phyloP scores from a whole-genome alignment of 805 yeast genomes.

The Teunomyces stri region DNA sequence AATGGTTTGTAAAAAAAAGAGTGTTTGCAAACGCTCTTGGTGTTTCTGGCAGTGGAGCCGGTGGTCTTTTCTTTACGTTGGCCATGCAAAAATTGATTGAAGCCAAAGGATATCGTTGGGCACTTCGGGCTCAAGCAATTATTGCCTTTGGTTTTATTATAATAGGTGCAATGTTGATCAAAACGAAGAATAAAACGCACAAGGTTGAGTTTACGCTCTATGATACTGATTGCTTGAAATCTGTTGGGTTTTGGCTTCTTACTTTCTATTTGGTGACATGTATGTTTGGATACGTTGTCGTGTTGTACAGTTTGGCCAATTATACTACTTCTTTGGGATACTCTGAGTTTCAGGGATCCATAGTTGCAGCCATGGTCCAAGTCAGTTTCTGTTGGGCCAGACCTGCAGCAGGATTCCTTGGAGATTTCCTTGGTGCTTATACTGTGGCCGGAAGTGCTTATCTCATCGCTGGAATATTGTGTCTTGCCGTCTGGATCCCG shows the following conservation, averaged over 20 bases:
- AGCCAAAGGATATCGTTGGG: conserved; percentile 44
- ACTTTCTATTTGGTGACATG: conserved; percentile 45
- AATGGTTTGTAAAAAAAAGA: conserved; percentile 65
- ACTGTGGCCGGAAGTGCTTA: conserved; percentile 36
- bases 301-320: conserved; percentile 58
- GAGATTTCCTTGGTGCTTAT: conserved; percentile 53
- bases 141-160: conserved; percentile 27
- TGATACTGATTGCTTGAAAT: conserved; percentile 39
- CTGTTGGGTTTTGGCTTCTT: conserved; percentile 43
- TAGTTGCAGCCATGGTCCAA: conserved; percentile 58
- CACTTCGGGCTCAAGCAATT: conserved; percentile 48
- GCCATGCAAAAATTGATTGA: conserved; percentile 47
- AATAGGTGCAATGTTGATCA: conserved; percentile 16
- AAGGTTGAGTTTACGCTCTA: conserved; percentile 28
- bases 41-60: conserved; percentile 52
- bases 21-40: conserved; percentile 51
- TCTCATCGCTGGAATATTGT: conserved; percentile 24
- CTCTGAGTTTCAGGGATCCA: conserved; percentile 50
- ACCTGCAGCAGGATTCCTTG: conserved; percentile 51
- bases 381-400: conserved; percentile 57
- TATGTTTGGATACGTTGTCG: conserved; percentile 58
- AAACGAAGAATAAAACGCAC: conserved; percentile 9
- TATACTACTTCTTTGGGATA: conserved; percentile 62
- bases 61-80: conserved; percentile 49
- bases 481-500: conserved; percentile 44